Percentiles rank a stretch among this genome's conserved stretches.
Evolutionary conservation across 2,329 filamentous ascomycete genomes (phyloP).

Genomic region (Nemania bipapillata): DNA sequence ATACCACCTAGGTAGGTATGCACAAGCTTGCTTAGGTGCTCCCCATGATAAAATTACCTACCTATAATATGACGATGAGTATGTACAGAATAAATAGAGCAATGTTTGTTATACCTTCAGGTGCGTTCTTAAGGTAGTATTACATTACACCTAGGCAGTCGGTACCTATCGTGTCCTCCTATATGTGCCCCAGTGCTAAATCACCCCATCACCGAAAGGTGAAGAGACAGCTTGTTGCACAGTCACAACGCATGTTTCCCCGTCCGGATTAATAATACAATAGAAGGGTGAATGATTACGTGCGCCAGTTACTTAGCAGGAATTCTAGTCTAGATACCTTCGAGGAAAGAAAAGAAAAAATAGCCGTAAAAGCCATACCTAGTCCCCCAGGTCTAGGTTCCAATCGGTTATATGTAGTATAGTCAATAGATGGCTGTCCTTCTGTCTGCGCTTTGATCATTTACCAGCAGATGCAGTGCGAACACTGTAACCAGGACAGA

Average conservation of each 20-base stretch:
- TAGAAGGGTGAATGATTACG: background rate
- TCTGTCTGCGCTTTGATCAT: background rate
- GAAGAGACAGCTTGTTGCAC: background rate
- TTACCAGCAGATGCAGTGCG: conserved; percentile 9
- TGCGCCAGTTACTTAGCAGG: background rate
- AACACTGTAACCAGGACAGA: conserved; percentile 9
- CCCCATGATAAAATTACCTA: background rate
- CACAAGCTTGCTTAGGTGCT: too few species aligned
- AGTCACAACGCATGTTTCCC: background rate
- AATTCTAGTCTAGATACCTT: too few species aligned
- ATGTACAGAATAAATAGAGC: too few species aligned
- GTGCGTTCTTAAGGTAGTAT: conserved; percentile 13
- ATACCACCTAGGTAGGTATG: too few species aligned
- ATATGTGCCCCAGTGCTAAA: conserved; percentile 17
- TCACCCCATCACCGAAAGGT: conserved; percentile 25
- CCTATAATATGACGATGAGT: background rate
- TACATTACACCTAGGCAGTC: too few species aligned
- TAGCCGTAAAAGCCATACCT: background rate
- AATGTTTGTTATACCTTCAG: background rate
- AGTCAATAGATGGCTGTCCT: background rate
- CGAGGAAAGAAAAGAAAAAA: background rate
- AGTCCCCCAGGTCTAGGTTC: background rate
- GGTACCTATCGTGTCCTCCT: background rate
- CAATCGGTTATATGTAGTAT: background rate
- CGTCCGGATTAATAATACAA: conserved; percentile 10